Conservation (phyloP, 176 grass and related monocot species). For the Eleusine coracana region DNA sequence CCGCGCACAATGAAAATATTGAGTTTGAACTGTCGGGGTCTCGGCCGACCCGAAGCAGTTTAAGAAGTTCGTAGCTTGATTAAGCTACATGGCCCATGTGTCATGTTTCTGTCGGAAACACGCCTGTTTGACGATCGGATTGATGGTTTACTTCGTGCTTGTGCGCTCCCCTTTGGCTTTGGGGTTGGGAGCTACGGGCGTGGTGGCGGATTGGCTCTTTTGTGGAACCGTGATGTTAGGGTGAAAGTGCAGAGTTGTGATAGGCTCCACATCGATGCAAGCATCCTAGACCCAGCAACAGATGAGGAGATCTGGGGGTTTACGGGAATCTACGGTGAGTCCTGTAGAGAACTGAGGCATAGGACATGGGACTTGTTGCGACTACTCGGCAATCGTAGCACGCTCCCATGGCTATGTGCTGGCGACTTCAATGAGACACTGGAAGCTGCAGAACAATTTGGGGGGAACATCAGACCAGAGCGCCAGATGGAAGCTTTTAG, state of each 20-base stretch:
- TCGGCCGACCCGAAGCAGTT: background rate
- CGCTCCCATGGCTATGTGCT: background rate
- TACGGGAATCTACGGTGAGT: background rate
- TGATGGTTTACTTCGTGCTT: background rate
- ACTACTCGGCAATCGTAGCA: accelerated
- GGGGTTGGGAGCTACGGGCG: background rate
- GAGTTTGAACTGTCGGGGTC: background rate
- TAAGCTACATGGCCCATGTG: background rate
- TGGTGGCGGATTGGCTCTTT: background rate
- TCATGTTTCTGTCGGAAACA: background rate
- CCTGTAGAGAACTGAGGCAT: accelerated
- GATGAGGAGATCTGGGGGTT: background rate
- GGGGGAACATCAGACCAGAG: accelerated
- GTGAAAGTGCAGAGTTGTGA: background rate
- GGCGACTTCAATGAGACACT: background rate
- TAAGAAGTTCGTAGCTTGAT: background rate
- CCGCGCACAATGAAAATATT: constrained; percentile 1
- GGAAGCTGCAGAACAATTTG: background rate
- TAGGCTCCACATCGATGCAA: background rate
- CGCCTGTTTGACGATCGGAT: background rate
- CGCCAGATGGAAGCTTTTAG: background rate
- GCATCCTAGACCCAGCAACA: background rate
- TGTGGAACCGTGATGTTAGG: background rate
- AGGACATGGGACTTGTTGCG: background rate
- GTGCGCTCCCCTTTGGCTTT: background rate